These are phyloP conservation scores for Crithidia acanthocephali DNA, from an alignment of 208 protist species.

Conservation along the genomic window DNA sequence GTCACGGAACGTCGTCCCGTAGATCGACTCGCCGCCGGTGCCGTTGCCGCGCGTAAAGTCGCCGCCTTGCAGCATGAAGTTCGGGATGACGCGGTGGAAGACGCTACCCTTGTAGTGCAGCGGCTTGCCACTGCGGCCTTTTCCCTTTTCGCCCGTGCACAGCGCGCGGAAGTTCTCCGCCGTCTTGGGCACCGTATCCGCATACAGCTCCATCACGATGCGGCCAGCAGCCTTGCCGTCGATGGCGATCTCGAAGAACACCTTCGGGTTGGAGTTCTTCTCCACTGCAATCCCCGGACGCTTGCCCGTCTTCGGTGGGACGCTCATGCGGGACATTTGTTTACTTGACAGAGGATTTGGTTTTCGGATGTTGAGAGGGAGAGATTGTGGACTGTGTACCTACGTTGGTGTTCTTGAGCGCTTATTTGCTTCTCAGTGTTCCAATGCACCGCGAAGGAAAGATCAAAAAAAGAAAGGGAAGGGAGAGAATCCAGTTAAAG, in stretches of 20 bases:
- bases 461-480: not conserved
- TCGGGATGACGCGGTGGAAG: constrained; percentile 97
- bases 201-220: constrained; percentile 95
- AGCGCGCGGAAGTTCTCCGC: constrained; percentile 94
- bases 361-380: too few species aligned
- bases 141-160: constrained; percentile 91
- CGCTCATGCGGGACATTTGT: constrained; percentile 64
- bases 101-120: constrained; percentile 97
- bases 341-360: too few species aligned
- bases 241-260: constrained; percentile 91
- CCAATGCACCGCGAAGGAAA: not conserved
- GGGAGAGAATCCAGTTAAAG: not conserved
- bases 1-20: constrained; percentile 96
- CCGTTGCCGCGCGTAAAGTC: constrained; percentile 98
- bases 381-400: too few species aligned
- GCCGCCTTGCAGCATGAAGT: constrained; percentile 98
- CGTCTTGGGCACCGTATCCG: constrained; percentile 93
- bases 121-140: constrained; percentile 90
- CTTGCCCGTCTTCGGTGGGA: constrained; percentile 52
- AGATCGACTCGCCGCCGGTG: constrained; percentile 98
- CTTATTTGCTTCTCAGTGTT: not conserved
- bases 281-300: constrained; percentile 31
- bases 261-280: constrained; percentile 69
- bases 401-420: constrained; percentile 7
- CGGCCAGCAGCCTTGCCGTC: constrained; percentile 68